Evolutionary conservation across 306 rosid species (phyloP).

Genomic region (Lupinus albus): DNA sequence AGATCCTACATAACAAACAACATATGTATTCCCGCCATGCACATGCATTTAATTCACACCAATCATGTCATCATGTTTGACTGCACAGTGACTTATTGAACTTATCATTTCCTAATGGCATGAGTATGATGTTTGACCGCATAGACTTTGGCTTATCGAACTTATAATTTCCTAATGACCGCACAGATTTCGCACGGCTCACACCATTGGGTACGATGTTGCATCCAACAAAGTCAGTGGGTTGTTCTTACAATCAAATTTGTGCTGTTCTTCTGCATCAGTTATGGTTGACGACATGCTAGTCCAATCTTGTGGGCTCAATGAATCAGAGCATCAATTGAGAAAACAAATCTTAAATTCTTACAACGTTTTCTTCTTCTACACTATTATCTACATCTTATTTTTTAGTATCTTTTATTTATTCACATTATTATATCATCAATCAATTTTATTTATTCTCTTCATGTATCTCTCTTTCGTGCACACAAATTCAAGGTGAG

Average conservation of each 20-base stretch:
- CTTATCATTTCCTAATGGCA: too few relatives aligned
- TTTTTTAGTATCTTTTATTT: too few relatives aligned
- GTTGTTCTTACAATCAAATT: slow-evolving; percentile 54
- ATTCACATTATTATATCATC: too few relatives aligned
- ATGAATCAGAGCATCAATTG: slow-evolving; percentile 37
- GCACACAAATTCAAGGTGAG: slow-evolving; percentile 21
- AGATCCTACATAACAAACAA: slow-evolving; percentile 45
- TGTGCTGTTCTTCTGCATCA: slow-evolving; percentile 71
- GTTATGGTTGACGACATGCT: slow-evolving; percentile 42
- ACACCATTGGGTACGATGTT: slow-evolving; percentile 69
- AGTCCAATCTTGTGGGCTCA: slow-evolving; percentile 64
- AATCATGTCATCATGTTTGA: slow-evolving; percentile 61
- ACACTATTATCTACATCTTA: too few relatives aligned
- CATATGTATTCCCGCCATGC: slow-evolving; percentile 76
- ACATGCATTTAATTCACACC: slow-evolving; percentile 69
- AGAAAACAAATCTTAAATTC: too few relatives aligned
- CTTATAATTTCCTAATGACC: slow-evolving; percentile 47
- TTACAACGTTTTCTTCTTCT: too few relatives aligned
- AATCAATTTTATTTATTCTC: too few relatives aligned
- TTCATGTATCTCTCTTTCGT: too few relatives aligned
- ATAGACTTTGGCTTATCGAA: slow-evolving; percentile 64
- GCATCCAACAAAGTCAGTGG: slow-evolving; percentile 56
- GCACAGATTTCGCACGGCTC: slow-evolving; percentile 78
- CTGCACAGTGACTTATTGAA: too few relatives aligned
- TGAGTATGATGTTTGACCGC: too few relatives aligned